These are phyloP conservation scores for Grosmannia serpens DNA, from an alignment of 2,329 filamentous ascomycete genomes.

Conservation along the genomic window DNA sequence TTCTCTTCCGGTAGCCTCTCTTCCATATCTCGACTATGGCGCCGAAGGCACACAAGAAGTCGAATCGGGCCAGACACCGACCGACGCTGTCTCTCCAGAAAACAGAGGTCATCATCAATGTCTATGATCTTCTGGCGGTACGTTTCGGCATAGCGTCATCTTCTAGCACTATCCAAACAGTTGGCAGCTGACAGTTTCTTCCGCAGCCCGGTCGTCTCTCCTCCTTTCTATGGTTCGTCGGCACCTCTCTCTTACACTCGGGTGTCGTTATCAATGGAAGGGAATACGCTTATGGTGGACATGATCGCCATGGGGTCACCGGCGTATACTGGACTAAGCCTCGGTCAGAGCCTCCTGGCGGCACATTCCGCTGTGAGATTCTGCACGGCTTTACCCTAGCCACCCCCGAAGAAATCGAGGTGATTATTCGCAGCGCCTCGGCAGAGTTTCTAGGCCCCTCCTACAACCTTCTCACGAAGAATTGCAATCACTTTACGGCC, in stretches of 20 bases:
- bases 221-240: conserved; percentile 66
- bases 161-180: background rate
- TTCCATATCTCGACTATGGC: conserved; percentile 21
- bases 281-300: conserved; percentile 80
- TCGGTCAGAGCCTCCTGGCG: conserved; percentile 60
- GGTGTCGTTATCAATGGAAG: conserved; percentile 69
- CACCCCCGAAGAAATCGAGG: conserved; percentile 56
- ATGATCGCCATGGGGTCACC: conserved; percentile 57
- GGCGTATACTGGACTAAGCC: conserved; percentile 79
- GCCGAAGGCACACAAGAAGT: conserved; percentile 27
- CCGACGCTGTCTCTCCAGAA: conserved; percentile 59
- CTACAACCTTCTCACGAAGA: conserved; percentile 73
- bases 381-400: conserved; percentile 70
- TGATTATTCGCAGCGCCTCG: conserved; percentile 56
- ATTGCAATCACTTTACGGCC: conserved; percentile 83
- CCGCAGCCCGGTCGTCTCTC: conserved; percentile 60
- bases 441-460: conserved; percentile 62
- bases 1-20: background rate
- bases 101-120: conserved; percentile 63
- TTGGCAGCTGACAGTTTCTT: conserved; percentile 1
- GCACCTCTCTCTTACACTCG: conserved; percentile 68
- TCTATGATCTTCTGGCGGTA: conserved; percentile 68
- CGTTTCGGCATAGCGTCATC: background rate
- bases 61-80: conserved; percentile 36
- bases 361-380: conserved; percentile 63